Base-by-base conservation (phyloP, 2,329 filamentous ascomycete species). In the Aureobasidium leucospermi region DNA sequence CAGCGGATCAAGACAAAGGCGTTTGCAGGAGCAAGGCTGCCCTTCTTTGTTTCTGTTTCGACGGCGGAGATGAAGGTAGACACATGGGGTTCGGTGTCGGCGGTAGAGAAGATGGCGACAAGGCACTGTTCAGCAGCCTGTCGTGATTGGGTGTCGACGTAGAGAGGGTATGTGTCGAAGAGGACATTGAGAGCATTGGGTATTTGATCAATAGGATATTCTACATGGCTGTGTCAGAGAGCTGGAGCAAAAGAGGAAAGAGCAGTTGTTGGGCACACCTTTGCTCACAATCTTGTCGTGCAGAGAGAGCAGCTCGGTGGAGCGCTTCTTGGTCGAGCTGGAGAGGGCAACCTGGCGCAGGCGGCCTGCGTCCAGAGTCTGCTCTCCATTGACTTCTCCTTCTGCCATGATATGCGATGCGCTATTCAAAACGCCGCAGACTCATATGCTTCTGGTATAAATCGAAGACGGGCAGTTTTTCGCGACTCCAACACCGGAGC, bases 1-100 rank as follows among this genome's bases (percentile, higher is more conserved):
- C 93, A 99, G 73, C 96, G 90, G 13, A 94, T 81, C 65, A 99
- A 78, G 51, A 96, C 90, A 70, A 96, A 96, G 5, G 91, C 89
- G 73, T 85, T 95, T 45, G 82, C 84, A 15, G 88, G 77, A 34
- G 93, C 90, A 67, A 97, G 86, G 63, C 85, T 86, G 16, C 81
- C 77, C 72, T 96, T 96, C 63, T 83, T 80, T 13, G 86, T 83
- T 74, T 99, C 93, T 34, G 79, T 76, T 62, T 86, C 83, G 61
- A 96, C 73, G 52, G 82, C 82, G 45, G 81, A 78, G 46, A 90
- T 80, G 60, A 96, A 82, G 1, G 81, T 78, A 41, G 83, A 77
- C 51, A 94, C 75, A 29, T 82, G 73, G 8, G 76, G 74, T 41
- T 85, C 80, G 32, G 80, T 75, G 51, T 87, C 79, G 16, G 79